Percentiles rank a stretch among this genome's conserved stretches.
Evolutionary conservation across 768 basidiomycete species (phyloP).

Genomic region (Dioszegia hungarica): DNA sequence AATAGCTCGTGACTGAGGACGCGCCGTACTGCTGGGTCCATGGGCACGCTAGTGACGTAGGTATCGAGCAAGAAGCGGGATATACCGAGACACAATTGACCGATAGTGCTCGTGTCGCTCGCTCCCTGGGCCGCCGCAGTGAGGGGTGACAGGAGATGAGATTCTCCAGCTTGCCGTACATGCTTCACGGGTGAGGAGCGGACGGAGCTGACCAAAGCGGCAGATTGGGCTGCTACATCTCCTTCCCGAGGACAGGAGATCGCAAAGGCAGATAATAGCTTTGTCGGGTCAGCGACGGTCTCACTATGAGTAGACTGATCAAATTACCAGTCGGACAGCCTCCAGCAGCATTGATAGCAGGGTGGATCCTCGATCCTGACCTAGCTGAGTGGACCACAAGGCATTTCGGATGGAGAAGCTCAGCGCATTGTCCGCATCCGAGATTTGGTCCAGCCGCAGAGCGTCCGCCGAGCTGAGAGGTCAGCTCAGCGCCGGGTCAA

Average conservation of each 20-base stretch:
- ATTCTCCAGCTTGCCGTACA: neutral
- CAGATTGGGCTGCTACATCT: neutral
- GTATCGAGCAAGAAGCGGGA: constrained; percentile 62
- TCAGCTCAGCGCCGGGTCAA: neutral
- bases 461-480: neutral
- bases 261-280: constrained; percentile 10
- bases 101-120: constrained; percentile 32
- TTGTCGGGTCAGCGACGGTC: neutral
- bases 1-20: constrained; percentile 21
- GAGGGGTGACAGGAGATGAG: neutral
- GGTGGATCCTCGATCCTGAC: neutral
- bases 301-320: neutral
- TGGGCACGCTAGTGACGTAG: constrained; percentile 73
- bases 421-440: neutral
- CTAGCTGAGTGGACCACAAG: neutral
- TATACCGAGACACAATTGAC: constrained; percentile 60
- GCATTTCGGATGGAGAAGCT: neutral
- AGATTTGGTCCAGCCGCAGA: constrained; percentile 3
- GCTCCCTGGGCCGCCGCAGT: neutral
- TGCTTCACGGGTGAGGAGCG: neutral
- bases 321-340: neutral
- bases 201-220: neutral
- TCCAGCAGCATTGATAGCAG: neutral
- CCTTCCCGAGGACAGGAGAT: neutral
- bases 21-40: constrained; percentile 71